phyloP scores from a whole-genome alignment of 1,284 basidiomycete species.

The Abortiporus biennis region DNA sequence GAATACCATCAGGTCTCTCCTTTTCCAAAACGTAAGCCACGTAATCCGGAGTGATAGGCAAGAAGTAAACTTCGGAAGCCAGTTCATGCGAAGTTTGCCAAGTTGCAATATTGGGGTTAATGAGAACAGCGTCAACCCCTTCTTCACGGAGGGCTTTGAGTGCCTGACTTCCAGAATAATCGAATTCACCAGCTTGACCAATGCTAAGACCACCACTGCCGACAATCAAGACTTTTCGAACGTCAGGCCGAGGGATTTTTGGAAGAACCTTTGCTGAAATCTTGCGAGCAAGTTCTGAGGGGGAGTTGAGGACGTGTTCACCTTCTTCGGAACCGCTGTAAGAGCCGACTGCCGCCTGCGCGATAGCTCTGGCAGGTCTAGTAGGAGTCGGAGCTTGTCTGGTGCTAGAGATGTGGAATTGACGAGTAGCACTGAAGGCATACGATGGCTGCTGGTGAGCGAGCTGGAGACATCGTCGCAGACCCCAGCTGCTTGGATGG shows the following conservation, averaged over 20 bases:
- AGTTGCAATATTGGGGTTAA: conserved; percentile 97
- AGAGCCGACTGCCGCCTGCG: conserved; percentile 24
- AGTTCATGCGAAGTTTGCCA: conserved; percentile 97
- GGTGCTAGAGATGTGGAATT: conserved; percentile 27
- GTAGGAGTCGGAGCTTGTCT: conserved; percentile 29
- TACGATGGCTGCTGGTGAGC: too few species aligned
- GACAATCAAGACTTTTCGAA: conserved; percentile 94
- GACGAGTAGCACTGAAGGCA: conserved; percentile 15
- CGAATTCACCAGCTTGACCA: conserved; percentile 99
- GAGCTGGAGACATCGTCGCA: conserved; percentile 18
- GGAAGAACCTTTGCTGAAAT: conserved; percentile 91
- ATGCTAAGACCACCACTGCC: conserved; percentile 96
- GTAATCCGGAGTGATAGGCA: conserved; percentile 96
- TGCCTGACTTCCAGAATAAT: conserved; percentile 98
- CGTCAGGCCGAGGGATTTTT: conserved; percentile 80
- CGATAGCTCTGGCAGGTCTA: conserved; percentile 29
- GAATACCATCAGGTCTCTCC: conserved; percentile 95
- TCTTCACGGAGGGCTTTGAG: conserved; percentile 97
- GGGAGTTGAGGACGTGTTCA: conserved; percentile 83
- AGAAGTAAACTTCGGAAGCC: conserved; percentile 95
- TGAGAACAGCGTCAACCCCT: conserved; percentile 91
- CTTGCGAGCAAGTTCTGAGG: conserved; percentile 86
- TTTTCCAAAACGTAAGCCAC: conserved; percentile 99
- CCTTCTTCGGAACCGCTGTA: conserved; percentile 42
- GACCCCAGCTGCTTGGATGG: conserved; percentile 18